Evolutionary conservation across 1,139 yeast genomes (phyloP).

Genomic region (Saccharomyces hybrid): DNA sequence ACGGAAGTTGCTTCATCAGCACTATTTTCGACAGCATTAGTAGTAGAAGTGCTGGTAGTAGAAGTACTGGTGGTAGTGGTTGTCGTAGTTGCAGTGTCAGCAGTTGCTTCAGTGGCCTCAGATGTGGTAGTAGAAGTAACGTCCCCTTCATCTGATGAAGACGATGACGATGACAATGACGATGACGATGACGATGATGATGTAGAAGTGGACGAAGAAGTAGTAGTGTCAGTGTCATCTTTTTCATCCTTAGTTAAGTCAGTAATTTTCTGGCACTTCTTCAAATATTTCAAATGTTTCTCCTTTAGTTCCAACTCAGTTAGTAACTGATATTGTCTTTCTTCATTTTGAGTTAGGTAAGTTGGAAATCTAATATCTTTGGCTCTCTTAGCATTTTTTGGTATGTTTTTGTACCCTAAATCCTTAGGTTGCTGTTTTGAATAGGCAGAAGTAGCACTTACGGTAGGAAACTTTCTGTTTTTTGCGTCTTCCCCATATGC

Average conservation of each 20-base stretch:
- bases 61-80: background rate
- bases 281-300: constrained; percentile 15
- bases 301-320: constrained; percentile 22
- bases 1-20: background rate
- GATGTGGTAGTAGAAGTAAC: background rate
- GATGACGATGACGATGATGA: background rate
- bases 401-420: constrained; percentile 20
- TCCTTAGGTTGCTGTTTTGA: constrained; percentile 14
- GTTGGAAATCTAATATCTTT: constrained; percentile 26
- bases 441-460: constrained; percentile 21
- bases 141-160: background rate
- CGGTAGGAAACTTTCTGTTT: constrained; percentile 22
- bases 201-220: background rate
- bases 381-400: constrained; percentile 16
- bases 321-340: constrained; percentile 17
- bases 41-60: background rate
- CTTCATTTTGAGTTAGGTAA: constrained; percentile 22
- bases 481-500: constrained; percentile 16
- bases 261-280: constrained; percentile 20
- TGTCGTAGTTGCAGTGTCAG: background rate
- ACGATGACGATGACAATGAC: background rate
- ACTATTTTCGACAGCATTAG: background rate
- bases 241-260: constrained; percentile 11
- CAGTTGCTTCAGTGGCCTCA: background rate
- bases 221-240: background rate